These are phyloP conservation scores for Mycosphaerella arachidis DNA, from an alignment of 2,329 filamentous ascomycete species.

Conservation along the genomic window DNA sequence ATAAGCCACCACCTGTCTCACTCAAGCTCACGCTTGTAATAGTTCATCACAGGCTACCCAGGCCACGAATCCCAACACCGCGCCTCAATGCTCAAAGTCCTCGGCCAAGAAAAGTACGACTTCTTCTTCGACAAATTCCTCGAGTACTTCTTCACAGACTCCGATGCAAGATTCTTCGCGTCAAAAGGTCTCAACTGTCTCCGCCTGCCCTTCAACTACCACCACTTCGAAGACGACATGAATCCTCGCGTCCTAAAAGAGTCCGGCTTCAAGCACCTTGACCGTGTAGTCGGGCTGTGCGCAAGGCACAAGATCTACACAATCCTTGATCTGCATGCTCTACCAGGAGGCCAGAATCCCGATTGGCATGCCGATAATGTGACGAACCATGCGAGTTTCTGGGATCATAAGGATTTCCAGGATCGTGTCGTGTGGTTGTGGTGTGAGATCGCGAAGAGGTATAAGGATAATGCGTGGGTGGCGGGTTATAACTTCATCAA, in stretches of 20 bases:
- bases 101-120: constrained; percentile 54
- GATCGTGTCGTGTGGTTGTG: constrained; percentile 49
- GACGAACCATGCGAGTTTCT: constrained; percentile 45
- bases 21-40: constrained; percentile 34
- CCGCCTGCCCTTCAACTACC: constrained; percentile 58
- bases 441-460: constrained; percentile 45
- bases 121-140: constrained; percentile 58
- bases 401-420: constrained; percentile 50
- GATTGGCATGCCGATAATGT: constrained; percentile 51
- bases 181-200: constrained; percentile 55
- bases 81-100: constrained; percentile 48
- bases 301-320: constrained; percentile 46
- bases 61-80: constrained; percentile 56
- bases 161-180: constrained; percentile 56
- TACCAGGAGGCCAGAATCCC: constrained; percentile 48
- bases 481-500: constrained; percentile 53
- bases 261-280: constrained; percentile 48
- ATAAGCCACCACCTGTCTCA: background rate
- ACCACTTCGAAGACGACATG: constrained; percentile 50
- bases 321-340: constrained; percentile 48
- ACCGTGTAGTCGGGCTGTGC: constrained; percentile 48
- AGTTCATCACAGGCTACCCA: constrained; percentile 61
- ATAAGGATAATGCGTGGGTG: constrained; percentile 43
- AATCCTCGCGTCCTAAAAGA: constrained; percentile 47
- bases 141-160: constrained; percentile 56